A percentile compares a stretch with the other conserved stretches of the same genome.
These are phyloP conservation scores for Sphagnum contortum DNA, from an alignment of 225 moss, liverwort and hornwort genomes.

Conservation along the genomic window DNA sequence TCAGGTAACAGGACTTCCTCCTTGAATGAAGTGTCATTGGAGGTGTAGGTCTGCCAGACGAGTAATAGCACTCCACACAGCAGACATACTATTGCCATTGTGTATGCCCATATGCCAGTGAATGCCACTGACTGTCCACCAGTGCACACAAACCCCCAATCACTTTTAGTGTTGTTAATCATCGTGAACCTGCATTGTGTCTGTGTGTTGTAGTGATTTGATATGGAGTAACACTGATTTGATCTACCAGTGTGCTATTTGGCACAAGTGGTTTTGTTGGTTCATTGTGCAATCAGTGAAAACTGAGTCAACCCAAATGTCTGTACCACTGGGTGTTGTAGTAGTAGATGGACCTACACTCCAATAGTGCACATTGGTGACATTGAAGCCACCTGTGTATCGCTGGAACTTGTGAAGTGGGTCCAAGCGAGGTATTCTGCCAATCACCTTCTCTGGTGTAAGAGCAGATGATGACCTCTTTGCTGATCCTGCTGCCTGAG, in stretches of 20 bases:
- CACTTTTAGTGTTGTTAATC: neutral
- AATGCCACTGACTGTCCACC: slow-evolving; percentile 19
- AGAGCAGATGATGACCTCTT: slow-evolving; percentile 1
- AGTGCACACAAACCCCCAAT: neutral
- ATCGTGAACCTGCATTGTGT: neutral
- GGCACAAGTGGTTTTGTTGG: no score
- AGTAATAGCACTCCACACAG: slow-evolving; percentile 10
- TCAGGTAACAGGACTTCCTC: slow-evolving; percentile 1
- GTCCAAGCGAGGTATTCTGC: slow-evolving; percentile 18
- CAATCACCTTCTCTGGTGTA: slow-evolving; percentile 5
- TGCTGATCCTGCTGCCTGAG: neutral
- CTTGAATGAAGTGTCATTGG: neutral
- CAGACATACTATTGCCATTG: slow-evolving; percentile 9
- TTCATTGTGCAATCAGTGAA: no score
- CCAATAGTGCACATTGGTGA: slow-evolving; percentile 22
- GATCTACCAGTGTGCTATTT: no score
- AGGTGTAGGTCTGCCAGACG: slow-evolving; percentile 10
- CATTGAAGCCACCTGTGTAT: slow-evolving; percentile 19
- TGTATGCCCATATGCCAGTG: slow-evolving; percentile 26
- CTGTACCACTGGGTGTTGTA: neutral
- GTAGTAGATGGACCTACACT: slow-evolving; percentile 9
- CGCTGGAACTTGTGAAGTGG: slow-evolving; percentile 14
- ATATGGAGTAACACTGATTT: no score
- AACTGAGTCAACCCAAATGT: no score
- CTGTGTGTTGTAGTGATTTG: neutral